These are phyloP conservation scores for Hymenoscyphus albidus DNA, from an alignment of 2,329 filamentous ascomycete genomes.

Conservation along the genomic window DNA sequence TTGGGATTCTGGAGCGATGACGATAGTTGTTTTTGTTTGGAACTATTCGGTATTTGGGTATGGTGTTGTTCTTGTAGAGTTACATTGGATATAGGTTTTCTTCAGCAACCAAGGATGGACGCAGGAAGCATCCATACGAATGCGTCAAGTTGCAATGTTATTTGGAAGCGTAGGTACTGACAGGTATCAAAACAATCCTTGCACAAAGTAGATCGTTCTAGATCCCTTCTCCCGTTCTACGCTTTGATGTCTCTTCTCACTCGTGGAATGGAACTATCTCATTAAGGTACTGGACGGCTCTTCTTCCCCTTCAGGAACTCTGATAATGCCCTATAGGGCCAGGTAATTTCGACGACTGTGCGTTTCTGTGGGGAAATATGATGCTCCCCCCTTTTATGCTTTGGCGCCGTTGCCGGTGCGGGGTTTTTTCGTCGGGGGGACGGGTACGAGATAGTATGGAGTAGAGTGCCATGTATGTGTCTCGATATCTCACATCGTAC, in stretches of 20 bases:
- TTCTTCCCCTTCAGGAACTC: neutral
- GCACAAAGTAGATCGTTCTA: neutral
- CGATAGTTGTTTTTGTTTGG: neutral
- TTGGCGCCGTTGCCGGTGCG: constrained; percentile 2
- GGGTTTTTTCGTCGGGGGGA: neutral
- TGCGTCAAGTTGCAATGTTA: neutral
- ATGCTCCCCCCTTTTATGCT: neutral
- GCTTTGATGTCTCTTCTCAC: neutral
- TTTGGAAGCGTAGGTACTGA: neutral
- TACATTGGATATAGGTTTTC: no score
- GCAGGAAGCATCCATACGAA: no score
- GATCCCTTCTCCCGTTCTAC: neutral
- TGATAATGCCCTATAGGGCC: neutral
- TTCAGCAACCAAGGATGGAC: no score
- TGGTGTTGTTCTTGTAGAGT: no score
- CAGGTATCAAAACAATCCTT: neutral
- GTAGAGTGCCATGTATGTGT: no score
- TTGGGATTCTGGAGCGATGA: neutral
- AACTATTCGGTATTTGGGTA: neutral
- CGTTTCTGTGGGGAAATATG: neutral
- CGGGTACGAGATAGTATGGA: neutral
- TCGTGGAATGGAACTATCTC: neutral
- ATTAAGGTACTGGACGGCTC: neutral
- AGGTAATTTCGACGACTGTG: neutral
- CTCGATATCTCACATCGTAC: neutral